Evolutionary conservation across 371 early-diverging fungal genomes (phyloP), one percentile per base, ranked within the genome.

Genomic region (Mortierella sp.): DNA sequence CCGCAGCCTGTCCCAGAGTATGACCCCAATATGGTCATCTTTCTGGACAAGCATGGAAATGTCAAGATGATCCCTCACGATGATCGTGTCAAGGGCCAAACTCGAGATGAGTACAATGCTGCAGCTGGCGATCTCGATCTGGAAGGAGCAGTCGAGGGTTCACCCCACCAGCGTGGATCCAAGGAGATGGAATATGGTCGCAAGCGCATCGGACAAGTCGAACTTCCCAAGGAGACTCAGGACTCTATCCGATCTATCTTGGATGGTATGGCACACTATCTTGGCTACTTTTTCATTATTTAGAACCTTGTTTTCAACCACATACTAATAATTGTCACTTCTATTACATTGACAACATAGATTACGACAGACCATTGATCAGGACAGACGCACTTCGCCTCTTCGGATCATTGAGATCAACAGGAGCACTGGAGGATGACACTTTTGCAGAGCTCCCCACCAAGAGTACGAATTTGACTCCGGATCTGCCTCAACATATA

Each of bases 121-220:
- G 19, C 50, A 37, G 41, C 47, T 24, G 58, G 24, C 9, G 50
- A 52, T 14, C 22, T 47, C 26, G 67, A 43, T 11, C 68, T 70
- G 24, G 48, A 71, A 6, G 47, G 29, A n/a, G 22, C 22, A 4
- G 2, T 10, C 1, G 61, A 58, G 37, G 61, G 37, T 3, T 58
- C 61, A 3, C 58, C 63, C 0, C 63, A 71, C 64, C 81, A 81
- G 13, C 89, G 95, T 48, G 90, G 93, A 52, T 92, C 95, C 10
- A 86, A 87, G n/a, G 94, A 94, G 76, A 91, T 91, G 34, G 85
- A 87, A n/a, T 94, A 92, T 76, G 95, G 93, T 9, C 85, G 90
- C 37, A 95, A 94, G 65, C 89, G 93, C 64, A 91, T 93, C 31
- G 94, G 94, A 2, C 87, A 90, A 73, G 91, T 92, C 0, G 89